These are phyloP conservation scores for Pseudomonodictys pantanalensis DNA, from an alignment of 495 filamentous ascomycete genomes.

Conservation along the genomic window DNA sequence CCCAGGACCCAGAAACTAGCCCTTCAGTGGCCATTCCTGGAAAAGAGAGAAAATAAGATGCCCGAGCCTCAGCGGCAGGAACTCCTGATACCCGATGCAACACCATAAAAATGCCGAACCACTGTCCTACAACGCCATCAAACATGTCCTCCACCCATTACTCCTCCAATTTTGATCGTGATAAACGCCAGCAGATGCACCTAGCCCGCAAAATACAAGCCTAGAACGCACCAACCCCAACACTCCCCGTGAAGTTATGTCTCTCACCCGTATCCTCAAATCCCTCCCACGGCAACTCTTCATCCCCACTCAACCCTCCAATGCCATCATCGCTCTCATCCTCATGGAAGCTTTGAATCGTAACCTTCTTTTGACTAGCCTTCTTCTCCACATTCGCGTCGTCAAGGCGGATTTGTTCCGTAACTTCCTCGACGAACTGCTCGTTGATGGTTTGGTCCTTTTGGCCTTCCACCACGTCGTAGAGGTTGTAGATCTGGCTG, in stretches of 20 bases:
- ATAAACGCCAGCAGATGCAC: too few relatives aligned
- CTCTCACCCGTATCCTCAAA: constrained; percentile 13
- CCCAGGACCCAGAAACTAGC: background rate
- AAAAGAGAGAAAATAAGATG: background rate
- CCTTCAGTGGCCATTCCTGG: background rate
- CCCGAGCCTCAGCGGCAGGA: too few relatives aligned
- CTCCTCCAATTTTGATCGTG: background rate
- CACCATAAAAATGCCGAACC: background rate
- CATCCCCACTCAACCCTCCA: constrained; percentile 12
- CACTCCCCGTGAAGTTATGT: background rate
- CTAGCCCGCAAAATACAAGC: background rate
- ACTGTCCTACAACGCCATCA: background rate
- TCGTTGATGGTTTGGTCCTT: constrained; percentile 63
- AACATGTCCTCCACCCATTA: background rate
- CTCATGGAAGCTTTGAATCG: constrained; percentile 30
- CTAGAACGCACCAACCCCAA: constrained; percentile 3
- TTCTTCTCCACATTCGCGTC: constrained; percentile 24
- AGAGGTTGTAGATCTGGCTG: constrained; percentile 84
- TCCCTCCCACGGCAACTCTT: constrained; percentile 35
- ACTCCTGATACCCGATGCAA: background rate
- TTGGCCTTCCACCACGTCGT: constrained; percentile 85
- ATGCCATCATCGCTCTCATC: constrained; percentile 12
- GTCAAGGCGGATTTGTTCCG: constrained; percentile 58
- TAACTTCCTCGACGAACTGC: constrained; percentile 65
- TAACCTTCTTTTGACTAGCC: constrained; percentile 28